phyloP scores from a whole-genome alignment of 2,329 filamentous ascomycete species.

The Trichoderma lentiforme region DNA sequence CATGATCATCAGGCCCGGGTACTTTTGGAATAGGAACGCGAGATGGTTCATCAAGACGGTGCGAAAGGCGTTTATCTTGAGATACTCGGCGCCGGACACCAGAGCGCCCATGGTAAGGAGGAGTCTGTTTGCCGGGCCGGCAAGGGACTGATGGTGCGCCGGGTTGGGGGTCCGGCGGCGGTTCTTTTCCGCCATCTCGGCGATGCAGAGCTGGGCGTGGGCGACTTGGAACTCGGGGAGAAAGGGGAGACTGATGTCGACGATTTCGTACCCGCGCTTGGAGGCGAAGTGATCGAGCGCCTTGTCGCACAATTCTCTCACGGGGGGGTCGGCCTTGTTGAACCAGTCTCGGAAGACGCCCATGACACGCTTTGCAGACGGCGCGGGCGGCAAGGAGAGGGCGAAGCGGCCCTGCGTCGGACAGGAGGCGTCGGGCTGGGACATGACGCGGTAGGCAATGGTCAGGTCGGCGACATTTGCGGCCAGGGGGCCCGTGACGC shows the following conservation, averaged over 20 bases:
- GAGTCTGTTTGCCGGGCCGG: conserved; percentile 67
- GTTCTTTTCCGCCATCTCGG: conserved; percentile 58
- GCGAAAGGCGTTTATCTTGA: conserved; percentile 71
- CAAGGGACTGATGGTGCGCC: conserved; percentile 48
- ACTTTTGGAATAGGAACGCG: conserved; percentile 62
- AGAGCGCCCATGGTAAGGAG: conserved; percentile 62
- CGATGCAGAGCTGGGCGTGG: conserved; percentile 73
- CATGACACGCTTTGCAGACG: conserved; percentile 55
- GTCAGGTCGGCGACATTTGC: conserved; percentile 73
- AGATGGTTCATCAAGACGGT: conserved; percentile 76
- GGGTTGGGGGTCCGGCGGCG: conserved; percentile 43
- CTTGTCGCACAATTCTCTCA: conserved; percentile 58
- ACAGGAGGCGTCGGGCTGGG: conserved; percentile 65
- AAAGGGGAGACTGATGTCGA: conserved; percentile 63
- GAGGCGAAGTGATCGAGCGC: conserved; percentile 58
- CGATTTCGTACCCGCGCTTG: conserved; percentile 45
- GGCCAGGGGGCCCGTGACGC: conserved; percentile 72
- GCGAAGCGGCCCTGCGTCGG: conserved; percentile 61
- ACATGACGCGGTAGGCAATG: conserved; percentile 77
- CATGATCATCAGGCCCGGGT: conserved; percentile 75
- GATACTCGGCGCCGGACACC: conserved; percentile 65
- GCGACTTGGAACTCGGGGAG: conserved; percentile 70
- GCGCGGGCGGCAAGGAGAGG: conserved; percentile 46
- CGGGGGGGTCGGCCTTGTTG: conserved; percentile 53
- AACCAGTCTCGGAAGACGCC: conserved; percentile 62